phyloP scores from a whole-genome alignment of 306 rosid genomes.

The Prunus persica region DNA sequence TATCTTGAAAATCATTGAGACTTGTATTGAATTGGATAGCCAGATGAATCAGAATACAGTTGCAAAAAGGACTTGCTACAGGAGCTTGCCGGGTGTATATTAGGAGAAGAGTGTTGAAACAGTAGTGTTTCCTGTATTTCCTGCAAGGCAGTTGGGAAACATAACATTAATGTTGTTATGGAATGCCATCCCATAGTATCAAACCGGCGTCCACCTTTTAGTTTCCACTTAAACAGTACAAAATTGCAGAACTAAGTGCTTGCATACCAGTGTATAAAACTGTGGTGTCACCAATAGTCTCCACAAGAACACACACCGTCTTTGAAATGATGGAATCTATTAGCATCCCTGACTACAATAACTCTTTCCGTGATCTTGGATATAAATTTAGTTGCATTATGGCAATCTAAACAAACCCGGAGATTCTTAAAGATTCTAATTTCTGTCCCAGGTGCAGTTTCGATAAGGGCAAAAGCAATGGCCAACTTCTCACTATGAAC shows the following conservation, averaged over 20 bases:
- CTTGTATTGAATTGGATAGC: background rate
- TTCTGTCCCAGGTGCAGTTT: constrained; percentile 74
- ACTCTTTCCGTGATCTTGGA: constrained; percentile 82
- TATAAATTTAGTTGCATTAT: constrained; percentile 80
- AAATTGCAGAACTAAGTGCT: constrained; percentile 25
- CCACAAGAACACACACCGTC: constrained; percentile 85
- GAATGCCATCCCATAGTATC: constrained; percentile 4
- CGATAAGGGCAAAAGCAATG: constrained; percentile 83
- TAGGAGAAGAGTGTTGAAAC: background rate
- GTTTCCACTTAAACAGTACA: constrained; percentile 10
- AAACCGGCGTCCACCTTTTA: background rate
- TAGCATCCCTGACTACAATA: constrained; percentile 94
- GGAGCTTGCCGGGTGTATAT: background rate
- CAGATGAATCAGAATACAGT: background rate
- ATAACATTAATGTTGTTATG: too few relatives aligned
- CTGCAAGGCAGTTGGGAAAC: background rate
- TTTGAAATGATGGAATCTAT: constrained; percentile 89
- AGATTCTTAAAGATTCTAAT: constrained; percentile 92
- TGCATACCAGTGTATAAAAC: constrained; percentile 19
- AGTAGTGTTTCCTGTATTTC: background rate
- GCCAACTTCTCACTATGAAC: constrained; percentile 93
- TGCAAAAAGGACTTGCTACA: background rate
- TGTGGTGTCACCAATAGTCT: constrained; percentile 75
- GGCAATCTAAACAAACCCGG: constrained; percentile 95
- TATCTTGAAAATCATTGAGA: background rate